These are phyloP conservation scores for Backusella liffmaniae DNA, from an alignment of 192 early-diverging fungal species.

Conservation along the genomic window DNA sequence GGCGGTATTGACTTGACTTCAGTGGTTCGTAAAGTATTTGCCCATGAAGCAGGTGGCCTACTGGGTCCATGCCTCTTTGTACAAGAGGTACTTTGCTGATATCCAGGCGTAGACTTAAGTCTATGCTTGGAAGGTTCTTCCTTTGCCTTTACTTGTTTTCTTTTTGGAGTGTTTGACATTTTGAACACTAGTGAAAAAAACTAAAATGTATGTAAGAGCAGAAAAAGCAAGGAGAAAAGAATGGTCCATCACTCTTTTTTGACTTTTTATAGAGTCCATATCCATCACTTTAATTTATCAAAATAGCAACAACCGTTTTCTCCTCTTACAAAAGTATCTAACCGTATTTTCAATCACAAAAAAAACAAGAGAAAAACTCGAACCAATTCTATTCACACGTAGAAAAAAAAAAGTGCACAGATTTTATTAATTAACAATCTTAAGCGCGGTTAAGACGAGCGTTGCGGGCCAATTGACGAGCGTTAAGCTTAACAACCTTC, in stretches of 20 bases:
- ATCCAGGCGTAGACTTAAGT: too few relatives aligned
- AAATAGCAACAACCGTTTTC: not conserved
- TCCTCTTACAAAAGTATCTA: not conserved
- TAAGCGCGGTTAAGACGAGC: slow-evolving; percentile 29
- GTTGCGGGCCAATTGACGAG: slow-evolving; percentile 53
- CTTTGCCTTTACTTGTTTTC: not conserved
- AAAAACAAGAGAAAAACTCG: not conserved
- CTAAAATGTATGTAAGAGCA: not conserved
- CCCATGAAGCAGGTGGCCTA: too few relatives aligned
- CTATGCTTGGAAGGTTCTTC: too few relatives aligned
- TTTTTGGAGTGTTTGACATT: not conserved
- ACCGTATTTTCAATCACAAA: not conserved
- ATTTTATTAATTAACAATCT: not conserved
- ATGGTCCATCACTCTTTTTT: not conserved
- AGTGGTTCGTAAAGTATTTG: too few relatives aligned
- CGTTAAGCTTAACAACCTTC: slow-evolving; percentile 50
- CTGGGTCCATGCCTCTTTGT: too few relatives aligned
- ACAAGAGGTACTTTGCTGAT: too few relatives aligned
- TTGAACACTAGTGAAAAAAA: not conserved
- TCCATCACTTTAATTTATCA: not conserved
- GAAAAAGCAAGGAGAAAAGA: not conserved
- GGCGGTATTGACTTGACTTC: too few relatives aligned
- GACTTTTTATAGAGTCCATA: not conserved
- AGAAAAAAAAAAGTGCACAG: not conserved
- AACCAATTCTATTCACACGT: not conserved